phyloP scores from a whole-genome alignment of 108 stramenopile genomes.

The Pseudonitzschia delicatissima region DNA sequence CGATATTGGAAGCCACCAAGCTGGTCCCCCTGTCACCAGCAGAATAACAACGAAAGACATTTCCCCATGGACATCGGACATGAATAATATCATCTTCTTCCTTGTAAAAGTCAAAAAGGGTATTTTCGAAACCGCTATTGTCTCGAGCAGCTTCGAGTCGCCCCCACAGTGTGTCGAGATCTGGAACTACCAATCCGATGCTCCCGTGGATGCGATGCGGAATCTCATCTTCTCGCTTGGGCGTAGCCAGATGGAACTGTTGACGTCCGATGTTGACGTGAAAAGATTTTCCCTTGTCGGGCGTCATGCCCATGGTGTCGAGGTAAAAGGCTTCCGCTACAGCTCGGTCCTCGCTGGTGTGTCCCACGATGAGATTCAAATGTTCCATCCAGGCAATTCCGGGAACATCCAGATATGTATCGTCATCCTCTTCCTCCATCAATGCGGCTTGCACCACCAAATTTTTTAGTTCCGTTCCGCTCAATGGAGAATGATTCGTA shows the following conservation, averaged over 20 bases:
- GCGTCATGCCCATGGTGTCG: conserved; percentile 45
- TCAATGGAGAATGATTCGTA: conserved; percentile 3
- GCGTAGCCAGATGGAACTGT: conserved; percentile 60
- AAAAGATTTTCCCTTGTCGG: conserved; percentile 40
- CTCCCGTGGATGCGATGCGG: conserved; percentile 23
- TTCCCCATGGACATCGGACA: conserved; percentile 28
- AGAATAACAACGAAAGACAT: conserved; percentile 19
- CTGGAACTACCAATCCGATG: conserved; percentile 36
- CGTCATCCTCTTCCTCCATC: neutral
- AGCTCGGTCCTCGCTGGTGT: neutral
- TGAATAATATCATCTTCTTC: conserved; percentile 3
- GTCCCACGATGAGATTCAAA: conserved; percentile 59
- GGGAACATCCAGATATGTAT: conserved; percentile 23
- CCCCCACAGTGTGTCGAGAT: conserved; percentile 20
- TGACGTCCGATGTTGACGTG: conserved; percentile 69
- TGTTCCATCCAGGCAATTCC: conserved; percentile 68
- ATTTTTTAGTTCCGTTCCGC: neutral
- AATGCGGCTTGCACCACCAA: neutral
- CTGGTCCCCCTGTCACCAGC: neutral
- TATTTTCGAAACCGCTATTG: conserved; percentile 17
- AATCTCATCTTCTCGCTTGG: neutral
- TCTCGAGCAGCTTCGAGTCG: conserved; percentile 15
- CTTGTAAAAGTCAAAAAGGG: conserved; percentile 44
- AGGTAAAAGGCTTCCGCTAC: conserved; percentile 52
- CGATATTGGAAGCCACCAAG: neutral